Percentiles rank a stretch among this genome's conserved stretches.
Evolutionary conservation across 352 stramenopile genomes (phyloP).

Genomic region (Pythium dissimile): DNA sequence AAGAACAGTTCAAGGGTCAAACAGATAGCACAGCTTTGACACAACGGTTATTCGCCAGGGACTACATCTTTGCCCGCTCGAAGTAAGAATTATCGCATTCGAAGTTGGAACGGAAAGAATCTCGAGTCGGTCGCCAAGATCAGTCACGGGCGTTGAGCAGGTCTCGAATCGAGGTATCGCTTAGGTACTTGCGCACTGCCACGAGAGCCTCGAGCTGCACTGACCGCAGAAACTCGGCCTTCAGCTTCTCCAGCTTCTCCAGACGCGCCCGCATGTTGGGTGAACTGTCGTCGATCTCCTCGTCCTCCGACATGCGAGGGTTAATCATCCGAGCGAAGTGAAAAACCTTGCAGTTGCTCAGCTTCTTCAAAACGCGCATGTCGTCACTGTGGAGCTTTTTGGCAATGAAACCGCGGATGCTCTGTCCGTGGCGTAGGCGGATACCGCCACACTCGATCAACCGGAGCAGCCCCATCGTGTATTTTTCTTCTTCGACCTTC

Average conservation of each 20-base stretch:
- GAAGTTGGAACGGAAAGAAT: too few species aligned
- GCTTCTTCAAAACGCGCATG: conserved; percentile 83
- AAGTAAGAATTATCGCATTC: too few species aligned
- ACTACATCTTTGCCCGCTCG: too few species aligned
- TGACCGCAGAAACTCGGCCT: conserved; percentile 66
- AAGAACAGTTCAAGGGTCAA: background rate
- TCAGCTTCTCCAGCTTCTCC: conserved; percentile 45
- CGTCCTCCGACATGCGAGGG: conserved; percentile 50
- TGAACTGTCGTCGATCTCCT: conserved; percentile 42
- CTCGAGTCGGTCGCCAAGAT: too few species aligned
- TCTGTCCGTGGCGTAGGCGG: conserved; percentile 56
- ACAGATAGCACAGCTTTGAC: background rate
- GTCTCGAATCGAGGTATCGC: conserved; percentile 61
- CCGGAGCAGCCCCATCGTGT: conserved; percentile 61
- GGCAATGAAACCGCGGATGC: conserved; percentile 65
- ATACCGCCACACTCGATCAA: conserved; percentile 66
- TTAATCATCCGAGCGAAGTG: conserved; percentile 65
- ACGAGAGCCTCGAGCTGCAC: conserved; percentile 77
- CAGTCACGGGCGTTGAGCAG: conserved; percentile 45
- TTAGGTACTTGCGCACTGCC: conserved; percentile 69
- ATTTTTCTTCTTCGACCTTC: conserved; percentile 73
- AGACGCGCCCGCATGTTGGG: conserved; percentile 30
- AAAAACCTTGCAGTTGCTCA: conserved; percentile 81
- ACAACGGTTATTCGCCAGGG: too few species aligned
- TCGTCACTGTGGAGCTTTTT: conserved; percentile 79